Percentiles rank a stretch among this genome's conserved stretches.
Conservation (phyloP, 1,284 basidiomycete species). For the Ustanciosporium gigantosporum region DNA sequence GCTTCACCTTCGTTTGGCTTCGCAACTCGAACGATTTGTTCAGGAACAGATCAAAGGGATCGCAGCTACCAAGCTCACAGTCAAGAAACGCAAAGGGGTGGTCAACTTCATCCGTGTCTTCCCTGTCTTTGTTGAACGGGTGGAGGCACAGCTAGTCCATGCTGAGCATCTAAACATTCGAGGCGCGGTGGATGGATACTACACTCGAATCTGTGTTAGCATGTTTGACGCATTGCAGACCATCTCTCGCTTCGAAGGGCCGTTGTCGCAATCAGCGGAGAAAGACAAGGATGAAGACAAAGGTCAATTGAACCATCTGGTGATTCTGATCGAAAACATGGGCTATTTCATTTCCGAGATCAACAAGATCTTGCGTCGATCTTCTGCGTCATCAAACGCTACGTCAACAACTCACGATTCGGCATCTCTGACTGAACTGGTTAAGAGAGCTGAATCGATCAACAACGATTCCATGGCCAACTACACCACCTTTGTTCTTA, state of each 20-base stretch:
- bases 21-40: slow-evolving; percentile 45
- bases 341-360: slow-evolving; percentile 85
- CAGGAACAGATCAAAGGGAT: slow-evolving; percentile 75
- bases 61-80: slow-evolving; percentile 84
- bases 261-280: slow-evolving; percentile 32
- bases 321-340: slow-evolving; percentile 96
- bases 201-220: slow-evolving; percentile 80
- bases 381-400: slow-evolving; percentile 22
- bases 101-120: slow-evolving; percentile 92
- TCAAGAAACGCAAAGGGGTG: slow-evolving; percentile 88
- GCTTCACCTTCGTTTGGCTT: slow-evolving; percentile 67
- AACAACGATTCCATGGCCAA: slow-evolving; percentile 84
- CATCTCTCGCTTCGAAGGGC: slow-evolving; percentile 83
- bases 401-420: too few species aligned
- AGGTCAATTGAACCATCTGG: slow-evolving; percentile 92
- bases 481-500: slow-evolving; percentile 84
- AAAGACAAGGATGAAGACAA: slow-evolving; percentile 69
- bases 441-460: slow-evolving; percentile 75
- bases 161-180: slow-evolving; percentile 76
- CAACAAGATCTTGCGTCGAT: slow-evolving; percentile 65
- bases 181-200: slow-evolving; percentile 75
- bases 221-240: slow-evolving; percentile 93
- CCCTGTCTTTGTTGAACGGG: slow-evolving; percentile 79
- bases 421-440: slow-evolving; percentile 70
- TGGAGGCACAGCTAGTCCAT: slow-evolving; percentile 80